Evolutionary conservation across 176 grass and related monocot species (phyloP), one percentile per base, ranked within the genome.

Genomic region (Cenchrus fungigraminus): DNA sequence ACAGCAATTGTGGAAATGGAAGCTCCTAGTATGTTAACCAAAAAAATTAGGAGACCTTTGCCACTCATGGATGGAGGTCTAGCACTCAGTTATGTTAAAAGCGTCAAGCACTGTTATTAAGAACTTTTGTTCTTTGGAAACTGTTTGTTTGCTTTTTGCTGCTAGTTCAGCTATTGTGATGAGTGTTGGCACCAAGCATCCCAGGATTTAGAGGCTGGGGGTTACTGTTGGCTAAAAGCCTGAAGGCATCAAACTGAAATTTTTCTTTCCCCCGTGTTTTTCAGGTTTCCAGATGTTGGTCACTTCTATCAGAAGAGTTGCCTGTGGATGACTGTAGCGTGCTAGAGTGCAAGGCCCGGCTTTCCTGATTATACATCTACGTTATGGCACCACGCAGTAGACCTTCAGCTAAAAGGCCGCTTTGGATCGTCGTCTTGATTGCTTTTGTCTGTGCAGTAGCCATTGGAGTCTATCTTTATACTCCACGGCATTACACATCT

Each of bases 351-450:
- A 58, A 84, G 85, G 47, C 65, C n/a, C 64, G 65, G 73, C 20
- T 85, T 69, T 68, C 47, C 12, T 88, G 42, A 54, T 22, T 78
- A 73, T 76, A 75, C 54, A 76, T 28, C 65, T 64, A 50, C 72
- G 92, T 63, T 57, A 92, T 94, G 87, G 91, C 91, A 76, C 79
- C 70, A 4, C 97, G 94, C 71, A 78, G 71, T 53, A 92, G 94
- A 83, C 9, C 88, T 92, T 87, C 86, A 74, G 82, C 94, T 46
- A 99, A 76, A 92, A 94, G 86, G 85, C 97, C 97, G 74, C 66
- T 94, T 31, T 92, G 92, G 94, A 85, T 91, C 46, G 55, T 99
- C 9, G 16, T 91, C 60, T 86, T 99, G 85, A 32, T 94, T 65
- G 64, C 82, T 68, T 87, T 99, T 90, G 84, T 97, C 22, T 92